These are phyloP conservation scores for Aspergillus ochraceus DNA, from an alignment of 2,329 filamentous ascomycete species.

Conservation along the genomic window DNA sequence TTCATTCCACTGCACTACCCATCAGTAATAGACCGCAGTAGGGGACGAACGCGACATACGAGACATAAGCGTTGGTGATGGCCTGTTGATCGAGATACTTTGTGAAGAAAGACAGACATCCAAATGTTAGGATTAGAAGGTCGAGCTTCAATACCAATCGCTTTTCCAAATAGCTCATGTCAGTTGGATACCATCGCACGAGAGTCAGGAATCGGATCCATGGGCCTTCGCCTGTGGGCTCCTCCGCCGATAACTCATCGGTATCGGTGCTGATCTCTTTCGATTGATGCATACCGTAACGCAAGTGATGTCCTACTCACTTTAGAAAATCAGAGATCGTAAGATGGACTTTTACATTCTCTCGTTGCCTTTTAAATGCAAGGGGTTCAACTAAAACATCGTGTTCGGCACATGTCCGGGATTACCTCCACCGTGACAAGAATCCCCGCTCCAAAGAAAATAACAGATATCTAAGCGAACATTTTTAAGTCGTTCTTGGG, in stretches of 20 bases:
- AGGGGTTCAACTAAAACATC: too few species aligned
- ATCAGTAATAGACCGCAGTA: neutral
- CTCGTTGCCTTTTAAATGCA: too few species aligned
- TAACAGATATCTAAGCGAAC: neutral
- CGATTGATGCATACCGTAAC: neutral
- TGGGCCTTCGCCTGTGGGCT: slow-evolving; percentile 5
- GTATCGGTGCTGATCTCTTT: neutral
- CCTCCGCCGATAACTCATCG: neutral
- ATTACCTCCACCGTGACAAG: neutral
- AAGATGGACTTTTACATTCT: too few species aligned
- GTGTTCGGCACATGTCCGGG: neutral
- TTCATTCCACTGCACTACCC: neutral
- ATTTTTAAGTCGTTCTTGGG: too few species aligned
- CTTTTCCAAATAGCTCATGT: slow-evolving; percentile 35
- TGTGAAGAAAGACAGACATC: neutral
- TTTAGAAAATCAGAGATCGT: too few species aligned
- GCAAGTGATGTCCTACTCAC: too few species aligned
- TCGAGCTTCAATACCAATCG: slow-evolving; percentile 45
- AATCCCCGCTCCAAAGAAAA: neutral
- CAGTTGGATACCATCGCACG: slow-evolving; percentile 16
- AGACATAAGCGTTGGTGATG: neutral
- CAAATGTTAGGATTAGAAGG: neutral
- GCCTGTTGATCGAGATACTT: neutral
- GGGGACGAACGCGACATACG: neutral
- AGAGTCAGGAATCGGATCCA: slow-evolving; percentile 15